Evolutionary conservation across 179 eudicot genomes (phyloP).

Genomic region (Drosera spatulata): DNA sequence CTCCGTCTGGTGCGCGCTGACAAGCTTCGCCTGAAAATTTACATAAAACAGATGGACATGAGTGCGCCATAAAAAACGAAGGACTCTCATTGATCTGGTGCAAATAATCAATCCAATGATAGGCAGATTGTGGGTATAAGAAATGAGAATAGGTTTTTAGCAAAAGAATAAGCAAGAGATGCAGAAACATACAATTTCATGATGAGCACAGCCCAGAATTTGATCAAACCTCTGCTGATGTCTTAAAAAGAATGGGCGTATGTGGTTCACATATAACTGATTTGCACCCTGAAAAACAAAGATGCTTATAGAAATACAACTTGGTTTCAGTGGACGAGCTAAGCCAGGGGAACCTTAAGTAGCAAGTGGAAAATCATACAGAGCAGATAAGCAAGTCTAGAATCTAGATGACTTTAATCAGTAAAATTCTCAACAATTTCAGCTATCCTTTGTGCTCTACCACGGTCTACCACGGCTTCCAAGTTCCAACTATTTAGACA

Average conservation of each 20-base stretch:
- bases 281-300: slow-evolving; percentile 67
- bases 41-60: not conserved
- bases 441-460: too few species aligned
- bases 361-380: too few species aligned
- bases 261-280: slow-evolving; percentile 50
- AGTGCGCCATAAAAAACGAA: too few species aligned
- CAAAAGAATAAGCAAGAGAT: not conserved
- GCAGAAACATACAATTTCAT: slow-evolving; percentile 50
- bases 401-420: too few species aligned
- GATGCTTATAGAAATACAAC: not conserved
- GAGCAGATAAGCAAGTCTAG: too few species aligned
- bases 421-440: too few species aligned
- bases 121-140: not conserved
- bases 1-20: slow-evolving; percentile 3
- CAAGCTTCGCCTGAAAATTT: not conserved
- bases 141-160: not conserved
- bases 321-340: not conserved
- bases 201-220: slow-evolving; percentile 37
- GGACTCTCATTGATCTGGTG: too few species aligned
- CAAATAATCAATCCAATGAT: too few species aligned
- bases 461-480: too few species aligned
- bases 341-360: too few species aligned
- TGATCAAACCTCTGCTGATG: slow-evolving; percentile 79
- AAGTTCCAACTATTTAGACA: too few species aligned
- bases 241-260: slow-evolving; percentile 74